Conservation (phyloP, 495 filamentous ascomycete species). For the Tuber aestivum region DNA sequence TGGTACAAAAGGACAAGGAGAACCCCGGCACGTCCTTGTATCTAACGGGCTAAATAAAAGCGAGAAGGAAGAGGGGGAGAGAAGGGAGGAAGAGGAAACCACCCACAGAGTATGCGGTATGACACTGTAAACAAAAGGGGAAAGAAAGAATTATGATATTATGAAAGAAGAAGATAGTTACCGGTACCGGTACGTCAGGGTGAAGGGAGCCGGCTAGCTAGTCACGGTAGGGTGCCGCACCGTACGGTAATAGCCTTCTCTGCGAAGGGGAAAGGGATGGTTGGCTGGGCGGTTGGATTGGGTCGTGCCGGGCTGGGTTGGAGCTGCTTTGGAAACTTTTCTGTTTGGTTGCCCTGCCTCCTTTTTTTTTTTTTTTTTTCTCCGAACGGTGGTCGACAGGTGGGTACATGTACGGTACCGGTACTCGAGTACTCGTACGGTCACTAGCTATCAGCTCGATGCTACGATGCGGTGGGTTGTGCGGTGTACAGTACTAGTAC, state of each 20-base stretch:
- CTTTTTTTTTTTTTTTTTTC: not conserved
- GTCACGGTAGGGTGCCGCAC: no score
- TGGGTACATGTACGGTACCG: not conserved
- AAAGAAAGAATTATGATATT: not conserved
- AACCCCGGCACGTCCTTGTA: not conserved
- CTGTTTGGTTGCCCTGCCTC: not conserved
- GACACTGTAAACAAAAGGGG: not conserved
- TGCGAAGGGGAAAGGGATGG: not conserved
- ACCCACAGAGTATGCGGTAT: not conserved
- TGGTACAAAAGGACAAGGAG: not conserved
- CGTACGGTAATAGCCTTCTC: not conserved
- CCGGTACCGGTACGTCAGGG: not conserved
- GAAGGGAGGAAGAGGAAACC: not conserved
- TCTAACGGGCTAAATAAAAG: not conserved
- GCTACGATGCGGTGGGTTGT: not conserved
- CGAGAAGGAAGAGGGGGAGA: not conserved
- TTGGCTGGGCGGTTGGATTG: not conserved
- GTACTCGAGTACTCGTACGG: not conserved
- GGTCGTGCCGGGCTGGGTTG: not conserved
- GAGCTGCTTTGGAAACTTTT: not conserved
- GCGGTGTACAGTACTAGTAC: no score
- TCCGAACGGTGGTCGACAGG: not conserved
- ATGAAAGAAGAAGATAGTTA: not conserved
- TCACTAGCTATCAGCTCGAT: not conserved
- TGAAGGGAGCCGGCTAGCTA: not conserved